Conservation (phyloP, 2,329 filamentous ascomycete genomes). For the Fusarium poae region DNA sequence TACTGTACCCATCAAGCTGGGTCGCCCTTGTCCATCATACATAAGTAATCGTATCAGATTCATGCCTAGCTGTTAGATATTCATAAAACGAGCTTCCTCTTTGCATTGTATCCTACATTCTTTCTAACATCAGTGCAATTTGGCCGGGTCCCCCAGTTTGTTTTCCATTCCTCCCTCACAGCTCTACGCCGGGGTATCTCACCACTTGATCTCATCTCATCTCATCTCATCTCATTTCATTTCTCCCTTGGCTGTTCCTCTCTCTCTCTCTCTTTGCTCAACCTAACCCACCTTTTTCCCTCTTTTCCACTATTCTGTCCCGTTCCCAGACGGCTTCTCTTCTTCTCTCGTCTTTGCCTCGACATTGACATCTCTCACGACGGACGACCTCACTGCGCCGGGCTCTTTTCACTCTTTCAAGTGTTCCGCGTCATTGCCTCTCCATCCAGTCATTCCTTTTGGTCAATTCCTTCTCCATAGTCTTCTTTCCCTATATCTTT, state of each 20-base stretch:
- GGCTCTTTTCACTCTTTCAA: slow-evolving; percentile 44
- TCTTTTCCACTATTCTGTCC: slow-evolving; percentile 6
- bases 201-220: slow-evolving; percentile 14
- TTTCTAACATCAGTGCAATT: slow-evolving; percentile 36
- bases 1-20: slow-evolving; percentile 34
- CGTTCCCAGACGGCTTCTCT: slow-evolving; percentile 34
- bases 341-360: slow-evolving; percentile 30
- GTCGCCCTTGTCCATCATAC: slow-evolving; percentile 33
- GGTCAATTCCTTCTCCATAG: slow-evolving; percentile 14
- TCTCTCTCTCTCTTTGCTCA: slow-evolving; percentile 22
- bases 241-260: slow-evolving; percentile 32
- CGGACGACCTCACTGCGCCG: slow-evolving; percentile 22
- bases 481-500: slow-evolving; percentile 26
- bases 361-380: slow-evolving; percentile 21
- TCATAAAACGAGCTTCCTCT: slow-evolving; percentile 12
- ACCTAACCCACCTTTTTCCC: slow-evolving; percentile 31
- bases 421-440: slow-evolving; percentile 24
- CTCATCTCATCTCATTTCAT: slow-evolving; percentile 42
- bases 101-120: slow-evolving; percentile 33
- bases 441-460: slow-evolving; percentile 32
- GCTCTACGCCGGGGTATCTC: slow-evolving; percentile 9
- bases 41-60: slow-evolving; percentile 6
- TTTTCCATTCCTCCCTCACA: slow-evolving; percentile 25
- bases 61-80: background rate
- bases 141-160: slow-evolving; percentile 35